Base-by-base conservation (phyloP, 2,329 filamentous ascomycete genomes). In the Colletotrichum euphorbiae region DNA sequence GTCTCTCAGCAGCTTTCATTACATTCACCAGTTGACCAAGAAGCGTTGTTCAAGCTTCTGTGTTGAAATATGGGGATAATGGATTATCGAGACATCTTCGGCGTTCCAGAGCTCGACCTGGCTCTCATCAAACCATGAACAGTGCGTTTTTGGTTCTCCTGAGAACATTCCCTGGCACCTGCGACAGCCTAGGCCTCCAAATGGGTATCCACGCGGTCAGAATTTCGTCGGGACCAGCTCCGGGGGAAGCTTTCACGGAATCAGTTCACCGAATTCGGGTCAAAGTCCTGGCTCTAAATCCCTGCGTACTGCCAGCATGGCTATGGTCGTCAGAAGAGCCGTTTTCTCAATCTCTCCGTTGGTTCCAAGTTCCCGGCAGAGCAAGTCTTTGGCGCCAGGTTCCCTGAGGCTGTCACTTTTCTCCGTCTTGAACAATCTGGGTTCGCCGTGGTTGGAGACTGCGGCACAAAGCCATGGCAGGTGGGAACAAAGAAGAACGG, bases 401-500 rank as follows among this genome's bases (percentile, higher is more conserved):
- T 68, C 55, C 15, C 17, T 42, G 17, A 55, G 31, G 33, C 42
- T 45, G 42, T 15, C 46, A 8, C 7, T 6, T 45, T 60, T 33
- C 31, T 65, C 61, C 52, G 52, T 17, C 45, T 36, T 58, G 60
- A 31, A 31, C 40, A 46, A 50, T 33, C 36, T 54, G 62, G 60
- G 19, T 31, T 46, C 45, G 45, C 24, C 36, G 38, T 28, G 17
- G 40, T 21, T 46, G 46, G 42, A 40, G 45, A 42, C 40, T 38
- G 57, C 31, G 40, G 46, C 33, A 28, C 60, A 33, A 51, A 55
- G 66, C 42, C 15, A 67, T 42, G 21, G 21, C 21, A 38, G 45
- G 54, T 59, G 61, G 61, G 55, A 46, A 65, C 61, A 46, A 55
- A 59, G 42, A 36, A 65, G n/a, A 54, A 65, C 61, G 65, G 65